Evolutionary conservation across 306 rosid genomes (phyloP), one percentile per base, ranked within the genome.

Genomic region (Argentina anserina): DNA sequence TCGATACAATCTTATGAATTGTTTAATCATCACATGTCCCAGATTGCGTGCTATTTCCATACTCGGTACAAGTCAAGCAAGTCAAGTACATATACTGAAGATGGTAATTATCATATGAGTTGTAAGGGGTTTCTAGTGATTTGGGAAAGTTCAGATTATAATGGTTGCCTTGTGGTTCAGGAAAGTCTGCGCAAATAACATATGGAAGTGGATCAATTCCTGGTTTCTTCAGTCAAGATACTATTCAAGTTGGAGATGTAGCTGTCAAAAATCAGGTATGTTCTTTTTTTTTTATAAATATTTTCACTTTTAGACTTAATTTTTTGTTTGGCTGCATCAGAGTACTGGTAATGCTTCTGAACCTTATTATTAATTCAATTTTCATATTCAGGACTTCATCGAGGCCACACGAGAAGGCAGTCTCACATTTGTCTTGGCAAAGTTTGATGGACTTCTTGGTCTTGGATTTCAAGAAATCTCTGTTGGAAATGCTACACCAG

Each of bases 381-480:
- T 55, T 42, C 70, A 72, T 74, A 65, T 78, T 80, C 84, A 92
- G 97, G 85, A 69, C n/a, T 90, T 92, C 88, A 88, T 88, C 1
- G 98, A 92, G 87, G 84, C 94, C 56, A 90, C 90, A 28, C 81
- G 83, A 67, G 98, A 90, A 83, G 87, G 88, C 83, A 88, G 90
- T 82, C 71, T 90, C 29, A 20, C 96, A 26, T 92, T 92, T 80
- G 77, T 90, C 64, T 41, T 90, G 40, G 86, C 87, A 0, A 90
- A 88, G 86, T 92, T 92, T 80, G 98, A 92, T 78, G 96, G 98
- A 67, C 61, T 92, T 78, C 72, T 92, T 20, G 98, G 98, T 45
- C 98, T 92, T 65, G 98, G 94, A n/a, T 92, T 92, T 81, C 92
- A 92, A 81, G 92, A 88, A 84, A 88, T 92, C 74, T 92, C 98